Percentiles rank a stretch among this genome's conserved stretches.
phyloP scores from a whole-genome alignment of 306 rosid genomes.

The Sophora flavescens region DNA sequence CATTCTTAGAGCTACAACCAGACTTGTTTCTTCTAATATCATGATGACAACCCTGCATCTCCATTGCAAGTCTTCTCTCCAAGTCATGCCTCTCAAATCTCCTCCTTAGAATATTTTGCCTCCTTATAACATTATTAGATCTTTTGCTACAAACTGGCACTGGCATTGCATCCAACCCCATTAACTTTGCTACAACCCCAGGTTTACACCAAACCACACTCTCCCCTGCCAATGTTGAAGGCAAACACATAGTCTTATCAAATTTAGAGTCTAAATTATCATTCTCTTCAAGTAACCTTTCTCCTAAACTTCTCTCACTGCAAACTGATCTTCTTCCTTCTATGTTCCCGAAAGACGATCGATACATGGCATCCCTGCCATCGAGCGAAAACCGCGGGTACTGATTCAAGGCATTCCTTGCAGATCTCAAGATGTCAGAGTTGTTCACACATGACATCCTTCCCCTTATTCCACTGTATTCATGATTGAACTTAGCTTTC shows the following conservation, averaged over 20 bases:
- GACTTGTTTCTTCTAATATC: slow-evolving; percentile 45
- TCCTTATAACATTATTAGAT: slow-evolving; percentile 43
- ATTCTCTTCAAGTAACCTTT: slow-evolving; percentile 38
- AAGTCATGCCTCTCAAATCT: slow-evolving; percentile 64
- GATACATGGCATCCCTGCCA: slow-evolving; percentile 90
- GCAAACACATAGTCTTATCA: slow-evolving; percentile 50
- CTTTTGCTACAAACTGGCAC: slow-evolving; percentile 51
- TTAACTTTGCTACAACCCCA: slow-evolving; percentile 86
- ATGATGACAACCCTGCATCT: slow-evolving; percentile 49
- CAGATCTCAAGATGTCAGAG: slow-evolving; percentile 81
- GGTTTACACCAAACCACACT: slow-evolving; percentile 89
- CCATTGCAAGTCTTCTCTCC: slow-evolving; percentile 63
- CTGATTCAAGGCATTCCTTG: slow-evolving; percentile 89
- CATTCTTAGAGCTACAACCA: slow-evolving; percentile 53
- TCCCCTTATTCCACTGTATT: slow-evolving; percentile 49
- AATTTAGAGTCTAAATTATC: slow-evolving; percentile 21
- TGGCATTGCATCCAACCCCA: slow-evolving; percentile 95
- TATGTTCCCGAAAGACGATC: slow-evolving; percentile 71
- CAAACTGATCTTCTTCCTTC: slow-evolving; percentile 66
- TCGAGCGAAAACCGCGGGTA: slow-evolving; percentile 95
- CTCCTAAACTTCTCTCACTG: slow-evolving; percentile 55
- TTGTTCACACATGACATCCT: slow-evolving; percentile 85
- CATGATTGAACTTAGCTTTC: slow-evolving; percentile 51
- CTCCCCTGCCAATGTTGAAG: slow-evolving; percentile 71
- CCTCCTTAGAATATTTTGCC: slow-evolving; percentile 54